These are phyloP conservation scores for Linnemannia schmuckeri DNA, from an alignment of 192 early-diverging fungal genomes.

Conservation along the genomic window DNA sequence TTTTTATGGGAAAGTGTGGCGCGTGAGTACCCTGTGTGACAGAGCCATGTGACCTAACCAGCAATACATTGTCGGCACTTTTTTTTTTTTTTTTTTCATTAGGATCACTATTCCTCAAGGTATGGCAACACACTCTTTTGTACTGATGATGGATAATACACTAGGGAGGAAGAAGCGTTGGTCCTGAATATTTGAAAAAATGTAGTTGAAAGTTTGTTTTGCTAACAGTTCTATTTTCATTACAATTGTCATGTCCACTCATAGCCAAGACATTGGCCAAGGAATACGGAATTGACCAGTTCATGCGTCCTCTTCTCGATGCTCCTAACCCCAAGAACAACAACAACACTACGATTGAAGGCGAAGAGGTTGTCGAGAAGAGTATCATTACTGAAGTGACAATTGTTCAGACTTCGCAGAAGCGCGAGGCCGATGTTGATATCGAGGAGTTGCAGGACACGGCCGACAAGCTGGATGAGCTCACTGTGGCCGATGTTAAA, in stretches of 20 bases:
- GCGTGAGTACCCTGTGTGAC: constrained; percentile 9
- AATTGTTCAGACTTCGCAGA: constrained; percentile 12
- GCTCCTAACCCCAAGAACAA: constrained; percentile 7
- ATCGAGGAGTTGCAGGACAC: constrained; percentile 6
- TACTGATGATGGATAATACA: not conserved
- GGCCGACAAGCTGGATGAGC: constrained; percentile 25
- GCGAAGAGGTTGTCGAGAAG: constrained; percentile 23
- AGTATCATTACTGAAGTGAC: constrained; percentile 24
- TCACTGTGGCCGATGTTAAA: constrained; percentile 31
- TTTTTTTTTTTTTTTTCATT: not conserved
- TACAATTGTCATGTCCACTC: not conserved
- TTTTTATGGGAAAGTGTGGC: not conserved
- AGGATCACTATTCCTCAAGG: constrained; percentile 54
- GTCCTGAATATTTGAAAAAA: not conserved
- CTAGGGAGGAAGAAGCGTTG: not conserved
- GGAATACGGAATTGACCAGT: constrained; percentile 47
- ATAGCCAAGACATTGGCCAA: constrained; percentile 46
- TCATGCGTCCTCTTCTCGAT: constrained; percentile 50
- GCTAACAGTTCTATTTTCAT: not conserved
- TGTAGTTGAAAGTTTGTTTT: not conserved
- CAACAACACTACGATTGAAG: not conserved
- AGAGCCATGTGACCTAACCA: constrained; percentile 18
- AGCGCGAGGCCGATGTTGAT: not conserved
- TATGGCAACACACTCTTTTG: not conserved
- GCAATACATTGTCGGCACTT: not conserved